These are phyloP conservation scores for Caryopteris hybrid DNA, from an alignment of 305 asterid species.

Conservation along the genomic window DNA sequence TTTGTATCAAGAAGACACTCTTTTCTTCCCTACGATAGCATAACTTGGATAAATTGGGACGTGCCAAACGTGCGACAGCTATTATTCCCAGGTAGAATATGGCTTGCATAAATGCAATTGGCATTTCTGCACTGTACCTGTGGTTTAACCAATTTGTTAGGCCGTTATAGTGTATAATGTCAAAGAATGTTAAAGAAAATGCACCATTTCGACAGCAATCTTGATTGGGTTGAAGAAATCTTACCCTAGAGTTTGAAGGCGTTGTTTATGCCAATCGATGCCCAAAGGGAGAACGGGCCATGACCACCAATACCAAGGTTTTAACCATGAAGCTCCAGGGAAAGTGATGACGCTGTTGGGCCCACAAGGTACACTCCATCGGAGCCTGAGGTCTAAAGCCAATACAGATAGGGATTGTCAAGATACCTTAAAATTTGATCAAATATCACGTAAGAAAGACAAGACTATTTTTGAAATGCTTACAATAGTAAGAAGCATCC, in stretches of 20 bases:
- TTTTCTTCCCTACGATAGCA: constrained; percentile 77
- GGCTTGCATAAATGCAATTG: constrained; percentile 56
- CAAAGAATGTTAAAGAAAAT: too few relatives aligned
- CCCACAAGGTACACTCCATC: constrained; percentile 93
- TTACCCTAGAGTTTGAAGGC: constrained; percentile 80
- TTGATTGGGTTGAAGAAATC: not conserved
- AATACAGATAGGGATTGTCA: not conserved
- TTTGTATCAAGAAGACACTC: constrained; percentile 53
- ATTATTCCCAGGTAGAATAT: constrained; percentile 64
- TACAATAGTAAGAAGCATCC: constrained; percentile 98
- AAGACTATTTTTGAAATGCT: constrained; percentile 11
- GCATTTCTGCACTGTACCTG: constrained; percentile 78
- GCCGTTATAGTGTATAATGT: not conserved
- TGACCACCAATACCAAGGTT: constrained; percentile 99
- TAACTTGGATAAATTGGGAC: constrained; percentile 66
- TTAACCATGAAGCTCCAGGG: constrained; percentile 87
- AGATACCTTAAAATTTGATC: not conserved
- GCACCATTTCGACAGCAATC: too few relatives aligned
- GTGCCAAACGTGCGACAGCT: constrained; percentile 68
- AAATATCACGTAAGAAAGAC: not conserved
- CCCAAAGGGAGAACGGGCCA: constrained; percentile 96
- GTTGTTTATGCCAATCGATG: constrained; percentile 74
- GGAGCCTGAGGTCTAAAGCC: constrained; percentile 65
- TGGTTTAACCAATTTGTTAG: not conserved
- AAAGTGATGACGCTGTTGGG: constrained; percentile 92